Evolutionary conservation across 768 basidiomycete genomes (phyloP).

Genomic region (Tylopilus plumbeoviolaceoides): DNA sequence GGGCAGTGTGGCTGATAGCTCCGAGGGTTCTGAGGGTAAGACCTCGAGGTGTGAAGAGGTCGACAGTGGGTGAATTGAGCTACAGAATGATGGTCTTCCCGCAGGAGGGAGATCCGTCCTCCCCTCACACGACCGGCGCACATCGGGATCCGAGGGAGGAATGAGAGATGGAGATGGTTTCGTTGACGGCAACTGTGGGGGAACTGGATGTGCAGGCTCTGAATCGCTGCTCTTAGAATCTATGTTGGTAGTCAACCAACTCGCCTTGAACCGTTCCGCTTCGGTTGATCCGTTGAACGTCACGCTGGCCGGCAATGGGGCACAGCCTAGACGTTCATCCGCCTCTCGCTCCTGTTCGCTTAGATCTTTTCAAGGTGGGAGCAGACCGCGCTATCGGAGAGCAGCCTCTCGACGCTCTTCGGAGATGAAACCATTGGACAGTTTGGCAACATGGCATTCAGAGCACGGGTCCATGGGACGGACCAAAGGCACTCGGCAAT

Average conservation of each 20-base stretch:
- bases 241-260: constrained; percentile 47
- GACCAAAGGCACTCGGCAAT: background rate
- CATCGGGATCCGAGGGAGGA: constrained; percentile 1
- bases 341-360: constrained; percentile 30
- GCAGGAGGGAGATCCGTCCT: constrained; percentile 7
- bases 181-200: background rate
- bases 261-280: constrained; percentile 46
- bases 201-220: background rate
- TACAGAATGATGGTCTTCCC: constrained; percentile 23
- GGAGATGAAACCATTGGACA: constrained; percentile 21
- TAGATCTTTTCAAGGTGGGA: constrained; percentile 38
- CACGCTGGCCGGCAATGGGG: constrained; percentile 29
- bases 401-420: constrained; percentile 42
- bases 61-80: constrained; percentile 21
- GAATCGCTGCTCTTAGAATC: constrained; percentile 24
- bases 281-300: constrained; percentile 33
- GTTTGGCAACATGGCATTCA: background rate
- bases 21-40: constrained; percentile 27
- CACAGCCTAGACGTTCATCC: constrained; percentile 36
- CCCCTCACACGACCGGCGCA: constrained; percentile 10
- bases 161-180: constrained; percentile 1
- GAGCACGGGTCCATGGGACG: constrained; percentile 2
- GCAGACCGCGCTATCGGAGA: constrained; percentile 55
- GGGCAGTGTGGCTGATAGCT: constrained; percentile 17
- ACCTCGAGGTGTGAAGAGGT: constrained; percentile 26